Base-by-base conservation (phyloP, 345 rosid species). In the Gossypium thurberi region DNA sequence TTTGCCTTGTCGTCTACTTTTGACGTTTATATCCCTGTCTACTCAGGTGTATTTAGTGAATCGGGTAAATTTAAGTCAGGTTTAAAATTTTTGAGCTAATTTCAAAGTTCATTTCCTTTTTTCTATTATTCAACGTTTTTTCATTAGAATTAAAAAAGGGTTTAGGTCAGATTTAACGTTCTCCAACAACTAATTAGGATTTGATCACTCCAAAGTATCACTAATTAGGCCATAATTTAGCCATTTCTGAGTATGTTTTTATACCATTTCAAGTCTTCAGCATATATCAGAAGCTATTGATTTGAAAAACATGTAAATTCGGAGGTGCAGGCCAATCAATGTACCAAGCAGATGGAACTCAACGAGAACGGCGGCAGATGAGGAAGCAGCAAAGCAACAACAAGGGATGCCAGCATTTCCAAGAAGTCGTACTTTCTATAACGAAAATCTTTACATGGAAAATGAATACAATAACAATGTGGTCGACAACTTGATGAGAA, bases 261-360 rank as follows among this genome's bases (percentile, higher is more conserved):
- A 46, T 46, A 10, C 50, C 13, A 11, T 46, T 46, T 12, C 48
- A 33, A 33, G 40, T 33, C 7, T 33, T 33, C 7, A 33, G 40
- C 40, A 33, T 33, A 33, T 33, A 33, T 33, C 40, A 33, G 40
- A 33, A 33, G 40, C 40, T 33, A 33, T 33, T 33, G 40, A 2
- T 21, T 57, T 57, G 28, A 21, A 21, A 57, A 57, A 57, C 61
- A 21, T 10, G 37, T 28, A 14, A 56, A 5, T 47, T 53, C 23
- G 65, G 23, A 57, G 11, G 28, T 10, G 10, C 74, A 89, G 97
- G 87, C 95, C 97, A 55, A 86, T 94, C 57, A 89, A 90, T 71
- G 88, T 88, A 44, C 97, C 93, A 65, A 64, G 83, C 60, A 83
- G 97, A 87, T 85, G 92, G 96, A 88, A 84, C 77, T 84, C 89